Percentiles rank a stretch among this genome's conserved stretches.
Evolutionary conservation across 441 rosid species (phyloP).

Genomic region (Brassica balearica): DNA sequence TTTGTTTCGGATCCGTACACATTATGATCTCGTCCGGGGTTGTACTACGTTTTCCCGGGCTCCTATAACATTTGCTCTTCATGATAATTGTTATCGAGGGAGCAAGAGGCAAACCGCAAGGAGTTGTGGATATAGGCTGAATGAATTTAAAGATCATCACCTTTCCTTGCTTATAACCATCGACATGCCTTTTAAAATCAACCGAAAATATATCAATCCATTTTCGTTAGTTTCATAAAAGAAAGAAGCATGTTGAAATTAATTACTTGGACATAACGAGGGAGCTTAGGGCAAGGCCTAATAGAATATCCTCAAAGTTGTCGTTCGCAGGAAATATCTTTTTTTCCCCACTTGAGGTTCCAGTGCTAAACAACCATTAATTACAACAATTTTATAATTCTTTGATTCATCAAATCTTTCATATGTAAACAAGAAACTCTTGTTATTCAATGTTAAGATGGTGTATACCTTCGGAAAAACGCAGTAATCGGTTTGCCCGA

Average conservation of each 20-base stretch:
- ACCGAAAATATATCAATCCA: background rate
- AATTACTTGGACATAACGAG: background rate
- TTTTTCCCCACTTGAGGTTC: background rate
- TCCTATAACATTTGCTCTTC: background rate
- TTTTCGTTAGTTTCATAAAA: background rate
- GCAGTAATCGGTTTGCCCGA: background rate
- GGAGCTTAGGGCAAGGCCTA: background rate
- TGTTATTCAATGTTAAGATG: too few species aligned
- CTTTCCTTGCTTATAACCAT: constrained; percentile 1
- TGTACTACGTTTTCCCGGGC: background rate
- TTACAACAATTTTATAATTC: background rate
- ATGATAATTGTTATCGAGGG: background rate
- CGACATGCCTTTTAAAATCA: background rate
- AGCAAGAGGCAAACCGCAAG: constrained; percentile 14
- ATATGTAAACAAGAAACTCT: too few species aligned
- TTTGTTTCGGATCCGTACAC: constrained; percentile 1
- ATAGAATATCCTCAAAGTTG: background rate
- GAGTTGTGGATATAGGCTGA: background rate
- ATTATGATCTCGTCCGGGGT: background rate
- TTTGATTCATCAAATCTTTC: background rate
- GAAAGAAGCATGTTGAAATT: background rate
- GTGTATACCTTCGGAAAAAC: background rate
- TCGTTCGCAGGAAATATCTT: background rate
- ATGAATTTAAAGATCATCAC: background rate
- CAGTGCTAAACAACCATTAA: background rate